phyloP scores from a whole-genome alignment of 2,329 filamentous ascomycete genomes.

The Xylariales sp. region DNA sequence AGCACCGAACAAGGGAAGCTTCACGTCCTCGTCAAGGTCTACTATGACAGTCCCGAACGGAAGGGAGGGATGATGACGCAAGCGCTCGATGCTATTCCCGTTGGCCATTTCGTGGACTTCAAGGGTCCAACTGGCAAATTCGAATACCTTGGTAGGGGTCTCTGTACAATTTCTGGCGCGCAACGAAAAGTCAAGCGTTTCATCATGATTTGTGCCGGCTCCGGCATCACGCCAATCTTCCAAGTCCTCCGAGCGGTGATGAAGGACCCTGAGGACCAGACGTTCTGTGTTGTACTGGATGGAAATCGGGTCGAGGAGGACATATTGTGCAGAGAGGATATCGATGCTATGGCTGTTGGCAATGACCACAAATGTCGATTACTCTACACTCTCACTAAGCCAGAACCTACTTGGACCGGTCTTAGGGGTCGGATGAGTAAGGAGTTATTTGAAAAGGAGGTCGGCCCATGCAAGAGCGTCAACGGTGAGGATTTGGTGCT shows the following conservation, averaged over 20 bases:
- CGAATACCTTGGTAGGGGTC: slow-evolving; percentile 66
- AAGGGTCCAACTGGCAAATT: slow-evolving; percentile 88
- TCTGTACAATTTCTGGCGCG: slow-evolving; percentile 55
- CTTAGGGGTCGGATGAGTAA: slow-evolving; percentile 61
- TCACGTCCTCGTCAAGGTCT: slow-evolving; percentile 79
- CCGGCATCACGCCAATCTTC: slow-evolving; percentile 89
- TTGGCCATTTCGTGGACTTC: slow-evolving; percentile 74
- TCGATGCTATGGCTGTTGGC: slow-evolving; percentile 57
- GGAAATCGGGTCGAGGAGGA: slow-evolving; percentile 75
- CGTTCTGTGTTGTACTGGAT: slow-evolving; percentile 68
- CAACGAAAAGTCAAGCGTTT: slow-evolving; percentile 59
- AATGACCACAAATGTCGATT: slow-evolving; percentile 57
- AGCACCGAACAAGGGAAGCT: slow-evolving; percentile 55
- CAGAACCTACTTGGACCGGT: slow-evolving; percentile 62
- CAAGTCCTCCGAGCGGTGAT: slow-evolving; percentile 75
- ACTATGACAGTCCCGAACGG: slow-evolving; percentile 53
- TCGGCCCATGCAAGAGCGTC: slow-evolving; percentile 32
- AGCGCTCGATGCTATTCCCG: slow-evolving; percentile 66
- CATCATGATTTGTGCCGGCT: slow-evolving; percentile 83
- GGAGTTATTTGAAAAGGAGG: slow-evolving; percentile 57
- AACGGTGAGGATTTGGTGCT: slow-evolving; percentile 59
- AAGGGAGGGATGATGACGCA: slow-evolving; percentile 77
- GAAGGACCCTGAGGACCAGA: slow-evolving; percentile 57
- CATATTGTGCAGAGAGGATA: slow-evolving; percentile 71
- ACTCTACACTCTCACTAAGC: slow-evolving; percentile 64